A percentile compares a stretch with the other conserved stretches of the same genome.
phyloP scores from a whole-genome alignment of 257 asterid genomes.

The Thymus mandschuricus region DNA sequence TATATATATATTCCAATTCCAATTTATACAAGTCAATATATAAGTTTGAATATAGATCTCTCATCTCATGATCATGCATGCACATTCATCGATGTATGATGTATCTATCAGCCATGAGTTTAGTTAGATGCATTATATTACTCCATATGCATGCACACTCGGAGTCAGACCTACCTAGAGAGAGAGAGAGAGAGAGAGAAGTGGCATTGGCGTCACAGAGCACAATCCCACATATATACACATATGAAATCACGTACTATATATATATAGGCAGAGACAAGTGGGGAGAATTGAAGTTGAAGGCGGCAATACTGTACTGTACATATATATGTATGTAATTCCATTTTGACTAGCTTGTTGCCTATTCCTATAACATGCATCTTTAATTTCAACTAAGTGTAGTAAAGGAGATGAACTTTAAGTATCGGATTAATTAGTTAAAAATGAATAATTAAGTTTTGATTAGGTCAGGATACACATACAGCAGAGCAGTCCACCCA shows the following conservation, averaged over 20 bases:
- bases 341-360: constrained; percentile 15
- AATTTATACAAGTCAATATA: too few species aligned
- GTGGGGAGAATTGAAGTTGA: not conserved
- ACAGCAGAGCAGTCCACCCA: constrained; percentile 19
- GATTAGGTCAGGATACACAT: constrained; percentile 25
- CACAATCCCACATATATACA: not conserved
- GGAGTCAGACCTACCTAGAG: too few species aligned
- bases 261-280: not conserved
- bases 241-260: constrained; percentile 2
- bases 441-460: not conserved
- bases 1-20: too few species aligned
- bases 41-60: too few species aligned
- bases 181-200: constrained; percentile 6
- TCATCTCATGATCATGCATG: too few species aligned
- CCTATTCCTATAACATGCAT: not conserved
- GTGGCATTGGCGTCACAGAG: constrained; percentile 34
- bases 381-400: not conserved
- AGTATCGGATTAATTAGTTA: too few species aligned
- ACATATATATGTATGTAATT: too few species aligned
- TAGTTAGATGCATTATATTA: not conserved
- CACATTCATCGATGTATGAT: too few species aligned
- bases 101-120: not conserved
- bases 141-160: not conserved
- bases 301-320: too few species aligned
- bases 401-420: not conserved